These are phyloP conservation scores for Emmonsia crescens DNA, from an alignment of 2,329 filamentous ascomycete genomes.

Conservation along the genomic window DNA sequence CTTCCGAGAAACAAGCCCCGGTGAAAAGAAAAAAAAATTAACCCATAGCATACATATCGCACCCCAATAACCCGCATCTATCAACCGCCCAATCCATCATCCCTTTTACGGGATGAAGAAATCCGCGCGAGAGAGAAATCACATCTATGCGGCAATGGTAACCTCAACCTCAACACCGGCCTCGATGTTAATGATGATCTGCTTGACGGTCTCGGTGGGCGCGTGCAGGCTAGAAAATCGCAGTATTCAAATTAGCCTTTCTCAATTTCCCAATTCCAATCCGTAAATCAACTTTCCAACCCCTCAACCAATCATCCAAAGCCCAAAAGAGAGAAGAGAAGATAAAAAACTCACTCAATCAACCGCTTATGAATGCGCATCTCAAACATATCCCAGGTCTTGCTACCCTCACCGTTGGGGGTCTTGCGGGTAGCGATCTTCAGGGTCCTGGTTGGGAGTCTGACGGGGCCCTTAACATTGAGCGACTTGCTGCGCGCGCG, in stretches of 20 bases:
- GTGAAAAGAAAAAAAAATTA: neutral
- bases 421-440: constrained; percentile 98
- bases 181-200: constrained; percentile 46
- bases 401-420: constrained; percentile 97
- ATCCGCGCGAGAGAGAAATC: neutral
- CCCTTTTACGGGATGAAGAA: neutral
- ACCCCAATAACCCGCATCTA: neutral
- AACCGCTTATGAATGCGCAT: constrained; percentile 99
- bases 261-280: neutral
- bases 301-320: neutral
- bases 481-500: constrained; percentile 98
- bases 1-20: neutral
- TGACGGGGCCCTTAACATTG: constrained; percentile 95
- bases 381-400: constrained; percentile 99
- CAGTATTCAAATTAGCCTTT: constrained; percentile 9
- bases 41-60: neutral
- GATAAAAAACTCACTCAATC: constrained; percentile 64
- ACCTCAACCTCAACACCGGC: constrained; percentile 44
- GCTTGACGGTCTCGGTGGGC: constrained; percentile 66
- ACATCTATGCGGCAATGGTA: constrained; percentile 41
- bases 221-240: constrained; percentile 60
- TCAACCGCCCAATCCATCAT: neutral
- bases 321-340: neutral
- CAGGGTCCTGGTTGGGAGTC: constrained; percentile 92
- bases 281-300: neutral